Conservation (phyloP, 768 basidiomycete genomes). For the Suillus placidus region DNA sequence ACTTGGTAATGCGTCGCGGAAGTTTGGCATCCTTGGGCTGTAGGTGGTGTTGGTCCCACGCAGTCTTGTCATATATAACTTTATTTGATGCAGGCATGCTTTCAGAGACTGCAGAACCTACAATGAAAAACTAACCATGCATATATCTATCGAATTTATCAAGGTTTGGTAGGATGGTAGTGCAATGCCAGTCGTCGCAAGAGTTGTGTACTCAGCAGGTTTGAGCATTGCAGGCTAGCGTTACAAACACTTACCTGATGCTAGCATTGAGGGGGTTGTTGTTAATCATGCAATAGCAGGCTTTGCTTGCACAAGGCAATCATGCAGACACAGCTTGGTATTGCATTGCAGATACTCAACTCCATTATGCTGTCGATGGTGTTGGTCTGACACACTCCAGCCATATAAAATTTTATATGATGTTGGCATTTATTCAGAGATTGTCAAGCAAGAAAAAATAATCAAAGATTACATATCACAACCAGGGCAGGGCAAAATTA, state of each 20-base stretch:
- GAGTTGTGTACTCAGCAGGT: too few relatives aligned
- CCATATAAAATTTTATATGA: neutral
- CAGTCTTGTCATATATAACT: neutral
- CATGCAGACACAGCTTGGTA: neutral
- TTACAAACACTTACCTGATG: too few relatives aligned
- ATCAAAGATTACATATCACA: neutral
- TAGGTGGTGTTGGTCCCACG: neutral
- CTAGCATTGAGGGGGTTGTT: too few relatives aligned
- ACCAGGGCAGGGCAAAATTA: neutral
- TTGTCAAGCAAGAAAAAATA: neutral
- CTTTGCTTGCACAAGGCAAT: neutral
- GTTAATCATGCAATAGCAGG: neutral
- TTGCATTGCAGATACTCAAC: neutral
- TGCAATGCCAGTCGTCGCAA: too few relatives aligned
- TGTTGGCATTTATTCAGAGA: neutral
- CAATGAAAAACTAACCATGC: too few relatives aligned
- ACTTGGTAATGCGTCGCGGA: neutral
- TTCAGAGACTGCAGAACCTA: neutral
- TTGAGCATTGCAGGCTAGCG: too few relatives aligned
- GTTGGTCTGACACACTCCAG: neutral
- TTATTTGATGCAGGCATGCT: neutral
- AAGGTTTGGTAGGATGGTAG: too few relatives aligned
- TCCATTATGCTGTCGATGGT: neutral
- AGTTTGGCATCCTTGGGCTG: neutral
- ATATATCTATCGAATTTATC: too few relatives aligned